Evolutionary conservation across 345 rosid genomes (phyloP), one percentile per base, ranked within the genome.

Genomic region (Gossypium raimondii): DNA sequence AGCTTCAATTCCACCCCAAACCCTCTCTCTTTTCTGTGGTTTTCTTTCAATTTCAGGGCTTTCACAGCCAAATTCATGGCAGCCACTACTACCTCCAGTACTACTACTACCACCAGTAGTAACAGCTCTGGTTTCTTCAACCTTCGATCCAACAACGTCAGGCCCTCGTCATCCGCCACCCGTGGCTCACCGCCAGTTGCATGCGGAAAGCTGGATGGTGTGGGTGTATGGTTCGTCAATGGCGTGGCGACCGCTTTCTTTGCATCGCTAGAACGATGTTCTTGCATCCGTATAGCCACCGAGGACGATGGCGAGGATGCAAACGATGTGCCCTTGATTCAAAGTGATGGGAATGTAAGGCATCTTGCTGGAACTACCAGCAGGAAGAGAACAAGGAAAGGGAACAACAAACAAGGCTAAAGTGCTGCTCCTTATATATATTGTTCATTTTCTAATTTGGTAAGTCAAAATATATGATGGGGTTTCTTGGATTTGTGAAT

Each of bases 201-300:
- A 18, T 82, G 87, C 13, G 84, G 87, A 2, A 86, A 85, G 86
- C 82, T 86, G 16, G 92, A 88, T 51, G 87, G 90, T 45, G 83
- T 89, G 57, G 90, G 89, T 9, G 83, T 83, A 85, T 89, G 93
- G 93, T 59, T 89, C 80, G 76, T 85, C 67, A 87, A 87, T 41
- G 90, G 93, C 0, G 80, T 89, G 7, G 81, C 89, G 1, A 41
- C 78, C 3, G 93, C 93, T 0, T 89, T 89, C 58, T 89, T 89
- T 18, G 89, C 88, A 47, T 89, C 93, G 17, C 50, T 89, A 4
- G 89, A 89, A 27, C 79, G 88, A 7, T 87, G 90, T 43, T 89
- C 89, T 29, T 89, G 93, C 82, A 83, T 89, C 82, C 86, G 87
- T 8, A 87, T 89, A 50, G 82, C 84, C 27, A 87, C 93, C 1